These are phyloP conservation scores for Fusarium sambucinum DNA, from an alignment of 2,329 filamentous ascomycete species.

Conservation along the genomic window DNA sequence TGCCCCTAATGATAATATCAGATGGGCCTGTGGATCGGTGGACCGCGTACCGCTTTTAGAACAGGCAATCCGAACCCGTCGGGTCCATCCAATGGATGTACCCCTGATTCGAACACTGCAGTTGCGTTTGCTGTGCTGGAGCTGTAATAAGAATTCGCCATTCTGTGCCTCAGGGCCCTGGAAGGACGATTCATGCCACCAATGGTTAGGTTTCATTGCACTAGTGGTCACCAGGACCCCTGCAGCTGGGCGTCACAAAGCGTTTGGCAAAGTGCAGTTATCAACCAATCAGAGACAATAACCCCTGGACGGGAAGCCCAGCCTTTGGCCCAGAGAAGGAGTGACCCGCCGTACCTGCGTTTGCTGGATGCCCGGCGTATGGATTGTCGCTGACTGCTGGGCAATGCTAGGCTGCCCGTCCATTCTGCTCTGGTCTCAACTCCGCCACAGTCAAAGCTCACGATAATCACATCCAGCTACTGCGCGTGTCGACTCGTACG, in stretches of 20 bases:
- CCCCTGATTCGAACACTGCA: conserved; percentile 25
- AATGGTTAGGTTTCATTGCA: conserved; percentile 38
- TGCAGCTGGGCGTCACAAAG: conserved; percentile 40
- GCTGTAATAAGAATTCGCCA: conserved; percentile 25
- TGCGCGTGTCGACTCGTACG: conserved; percentile 24
- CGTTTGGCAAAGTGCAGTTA: conserved; percentile 33
- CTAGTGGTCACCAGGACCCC: conserved; percentile 22
- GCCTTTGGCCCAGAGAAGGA: conserved; percentile 20
- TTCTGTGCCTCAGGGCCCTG: conserved; percentile 18
- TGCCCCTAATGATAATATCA: conserved; percentile 39
- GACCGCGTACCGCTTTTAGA: conserved; percentile 24
- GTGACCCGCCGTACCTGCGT: conserved; percentile 34
- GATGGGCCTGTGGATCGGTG: conserved; percentile 21
- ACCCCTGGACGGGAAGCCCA: conserved; percentile 38
- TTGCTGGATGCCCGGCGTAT: conserved; percentile 23
- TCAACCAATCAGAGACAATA: conserved; percentile 33
- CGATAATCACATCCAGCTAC: conserved; percentile 15
- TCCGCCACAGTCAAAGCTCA: conserved; percentile 35
- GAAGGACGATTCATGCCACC: conserved; percentile 40
- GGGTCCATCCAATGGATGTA: no score
- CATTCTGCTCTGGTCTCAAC: conserved; percentile 29
- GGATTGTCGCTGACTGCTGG: conserved; percentile 26
- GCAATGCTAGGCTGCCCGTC: conserved; percentile 23
- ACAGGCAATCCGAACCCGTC: conserved; percentile 2
- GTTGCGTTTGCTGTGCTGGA: conserved; percentile 5